Evolutionary conservation across 2,329 filamentous ascomycete genomes (phyloP).

Genomic region (Aspergillus pseudotamarii): DNA sequence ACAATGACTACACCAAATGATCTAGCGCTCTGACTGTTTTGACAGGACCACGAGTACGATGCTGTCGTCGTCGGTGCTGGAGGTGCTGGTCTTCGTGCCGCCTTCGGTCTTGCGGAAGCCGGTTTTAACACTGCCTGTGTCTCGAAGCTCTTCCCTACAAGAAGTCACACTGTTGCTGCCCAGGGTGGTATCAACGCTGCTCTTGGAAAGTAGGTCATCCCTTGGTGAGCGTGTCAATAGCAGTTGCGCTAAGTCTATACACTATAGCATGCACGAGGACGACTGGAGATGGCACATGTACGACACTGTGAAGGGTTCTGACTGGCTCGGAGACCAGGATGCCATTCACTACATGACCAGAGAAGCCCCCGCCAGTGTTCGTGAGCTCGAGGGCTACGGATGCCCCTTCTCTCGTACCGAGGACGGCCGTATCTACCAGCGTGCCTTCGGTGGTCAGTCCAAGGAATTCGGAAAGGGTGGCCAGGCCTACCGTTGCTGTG

Average conservation of each 20-base stretch:
- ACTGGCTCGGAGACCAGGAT: slow-evolving; percentile 97
- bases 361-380: slow-evolving; percentile 86
- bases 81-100: slow-evolving; percentile 65
- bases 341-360: slow-evolving; percentile 99
- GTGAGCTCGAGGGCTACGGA: slow-evolving; percentile 96
- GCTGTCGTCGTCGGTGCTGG: slow-evolving; percentile 77
- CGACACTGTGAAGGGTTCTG: slow-evolving; percentile 95
- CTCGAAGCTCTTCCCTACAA: slow-evolving; percentile 65
- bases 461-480: slow-evolving; percentile 95
- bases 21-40: slow-evolving; percentile 22
- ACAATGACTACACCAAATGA: background rate
- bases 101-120: slow-evolving; percentile 65
- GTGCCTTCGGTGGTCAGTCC: slow-evolving; percentile 96
- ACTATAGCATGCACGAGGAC: slow-evolving; percentile 87
- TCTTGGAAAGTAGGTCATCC: slow-evolving; percentile 44
- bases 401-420: slow-evolving; percentile 92
- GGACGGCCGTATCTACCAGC: slow-evolving; percentile 97
- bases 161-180: slow-evolving; percentile 68
- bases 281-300: slow-evolving; percentile 99
- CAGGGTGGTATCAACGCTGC: slow-evolving; percentile 64
- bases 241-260: slow-evolving; percentile 22
- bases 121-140: slow-evolving; percentile 68
- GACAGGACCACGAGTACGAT: slow-evolving; percentile 95
- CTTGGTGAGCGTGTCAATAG: background rate
- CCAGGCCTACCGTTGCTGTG: slow-evolving; percentile 96